Evolutionary conservation across 768 basidiomycete genomes (phyloP), one percentile per base, ranked within the genome.

Genomic region (Russula lepida): DNA sequence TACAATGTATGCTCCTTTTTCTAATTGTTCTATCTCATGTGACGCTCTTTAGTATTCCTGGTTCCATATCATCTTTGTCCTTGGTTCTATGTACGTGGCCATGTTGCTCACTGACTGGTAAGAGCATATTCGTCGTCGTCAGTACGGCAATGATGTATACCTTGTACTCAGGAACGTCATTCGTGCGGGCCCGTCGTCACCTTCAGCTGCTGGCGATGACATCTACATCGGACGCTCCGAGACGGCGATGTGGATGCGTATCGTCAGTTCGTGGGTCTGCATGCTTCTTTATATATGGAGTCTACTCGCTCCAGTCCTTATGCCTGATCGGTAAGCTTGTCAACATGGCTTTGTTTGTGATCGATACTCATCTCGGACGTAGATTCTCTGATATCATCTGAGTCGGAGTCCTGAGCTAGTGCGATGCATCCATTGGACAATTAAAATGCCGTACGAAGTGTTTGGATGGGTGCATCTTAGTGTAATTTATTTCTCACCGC

Each of bases 231-330:
- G 97, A 19, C 85, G 94, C 39, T 95, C 92, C 5, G 91, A 94
- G 71, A 87, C 89, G 9, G 94, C 97, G 3, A 98, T 99, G 95
- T 99, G 97, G 97, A 98, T 98, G 92, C 79, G 97, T 4, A 83
- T 98, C 33, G 89, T 98, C 49, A 94, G 92, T 32, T 90, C 90
- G 65, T 99, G 95, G 95, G 81, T 95, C 27, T 98, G 92, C 72
- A 86, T 92, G 74, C 58, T 86, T 44, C 73, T 93, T 62, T 95
- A 92, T 69, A 82, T 81, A 32, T 94, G 92, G 92, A 93, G 88
- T 67, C 74, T 95, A 33, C 68, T 95, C 54, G 95, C 92, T 8
- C 95, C 95, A 0, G 86, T 91, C 43, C 54, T 95, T n/a, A 76
- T 95, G 79, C 94, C 95, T 19, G 95, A 95, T 67, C 78, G 93